These are phyloP conservation scores for Spathaspora hagerdaliae DNA, from an alignment of 805 yeast species.

Conservation along the genomic window DNA sequence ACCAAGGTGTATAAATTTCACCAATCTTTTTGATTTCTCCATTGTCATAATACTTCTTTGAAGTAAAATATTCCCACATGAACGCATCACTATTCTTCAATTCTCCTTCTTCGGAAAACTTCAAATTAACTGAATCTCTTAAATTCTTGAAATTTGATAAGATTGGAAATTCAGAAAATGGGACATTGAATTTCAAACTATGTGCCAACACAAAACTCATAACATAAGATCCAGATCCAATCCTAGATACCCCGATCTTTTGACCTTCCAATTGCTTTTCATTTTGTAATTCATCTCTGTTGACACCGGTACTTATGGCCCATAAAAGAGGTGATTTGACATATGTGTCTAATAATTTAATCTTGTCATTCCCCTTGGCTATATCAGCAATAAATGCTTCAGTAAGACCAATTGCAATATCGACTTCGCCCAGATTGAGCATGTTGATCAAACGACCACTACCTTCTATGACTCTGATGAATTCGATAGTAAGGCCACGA, in stretches of 20 bases:
- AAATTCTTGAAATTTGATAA: constrained; percentile 68
- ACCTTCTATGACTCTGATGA: constrained; percentile 76
- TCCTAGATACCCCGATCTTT: constrained; percentile 74
- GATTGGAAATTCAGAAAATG: constrained; percentile 53
- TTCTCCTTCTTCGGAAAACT: constrained; percentile 23
- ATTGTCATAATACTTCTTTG: constrained; percentile 77
- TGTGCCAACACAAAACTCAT: constrained; percentile 84
- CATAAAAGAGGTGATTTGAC: constrained; percentile 85
- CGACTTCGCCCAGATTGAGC: constrained; percentile 58
- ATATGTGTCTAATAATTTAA: constrained; percentile 73
- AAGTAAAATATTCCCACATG: constrained; percentile 95
- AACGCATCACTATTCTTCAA: constrained; percentile 64
- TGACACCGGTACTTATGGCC: constrained; percentile 78
- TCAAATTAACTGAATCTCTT: constrained; percentile 72
- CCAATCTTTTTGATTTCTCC: constrained; percentile 81
- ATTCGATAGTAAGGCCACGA: constrained; percentile 51
- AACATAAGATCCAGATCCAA: constrained; percentile 88
- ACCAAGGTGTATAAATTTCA: constrained; percentile 93
- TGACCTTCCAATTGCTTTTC: constrained; percentile 55
- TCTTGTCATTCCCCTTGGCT: constrained; percentile 63
- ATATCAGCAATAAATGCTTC: constrained; percentile 87
- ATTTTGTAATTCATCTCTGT: constrained; percentile 51
- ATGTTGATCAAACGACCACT: constrained; percentile 83
- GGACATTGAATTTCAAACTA: constrained; percentile 49
- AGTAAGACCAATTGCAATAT: constrained; percentile 83